Evolutionary conservation across 1,284 basidiomycete species (phyloP).

Genomic region (Melanopsichium pennsylvanicum): DNA sequence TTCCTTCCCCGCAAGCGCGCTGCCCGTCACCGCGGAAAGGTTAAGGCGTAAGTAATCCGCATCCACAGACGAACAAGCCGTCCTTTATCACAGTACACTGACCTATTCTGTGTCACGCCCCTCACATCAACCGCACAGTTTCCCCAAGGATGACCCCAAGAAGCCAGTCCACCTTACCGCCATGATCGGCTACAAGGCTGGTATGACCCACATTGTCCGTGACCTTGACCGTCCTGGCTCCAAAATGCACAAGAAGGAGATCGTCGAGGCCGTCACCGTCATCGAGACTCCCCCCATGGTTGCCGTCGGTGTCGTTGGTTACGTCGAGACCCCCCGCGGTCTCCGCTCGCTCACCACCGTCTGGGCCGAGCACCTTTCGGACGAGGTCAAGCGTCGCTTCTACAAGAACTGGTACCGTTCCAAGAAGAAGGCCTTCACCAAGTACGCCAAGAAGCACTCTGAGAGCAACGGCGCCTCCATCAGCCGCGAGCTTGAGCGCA

Average conservation of each 20-base stretch:
- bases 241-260: slow-evolving; percentile 73
- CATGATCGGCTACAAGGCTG: slow-evolving; percentile 99
- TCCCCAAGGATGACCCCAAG: slow-evolving; percentile 92
- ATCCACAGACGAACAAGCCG: too few relatives aligned
- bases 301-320: slow-evolving; percentile 97
- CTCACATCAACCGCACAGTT: slow-evolving; percentile 22
- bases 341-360: slow-evolving; percentile 82
- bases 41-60: slow-evolving; percentile 57
- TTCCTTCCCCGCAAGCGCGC: slow-evolving; percentile 66
- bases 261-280: slow-evolving; percentile 96
- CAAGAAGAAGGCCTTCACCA: slow-evolving; percentile 99
- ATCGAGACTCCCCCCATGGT: slow-evolving; percentile 98
- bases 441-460: slow-evolving; percentile 98
- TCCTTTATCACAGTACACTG: too few relatives aligned
- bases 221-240: slow-evolving; percentile 99
- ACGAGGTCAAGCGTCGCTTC: slow-evolving; percentile 97
- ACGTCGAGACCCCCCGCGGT: slow-evolving; percentile 99
- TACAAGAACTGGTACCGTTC: slow-evolving; percentile 99
- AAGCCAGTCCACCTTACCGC: slow-evolving; percentile 99
- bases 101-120: too few relatives aligned
- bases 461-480: slow-evolving; percentile 93
- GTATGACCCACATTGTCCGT: slow-evolving; percentile 99
- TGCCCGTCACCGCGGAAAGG: slow-evolving; percentile 65
- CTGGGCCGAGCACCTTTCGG: slow-evolving; percentile 75
- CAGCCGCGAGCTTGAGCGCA: slow-evolving; percentile 96